These are phyloP conservation scores for Dimargaris cristalligena DNA, from an alignment of 192 early-diverging fungal species.

Conservation along the genomic window DNA sequence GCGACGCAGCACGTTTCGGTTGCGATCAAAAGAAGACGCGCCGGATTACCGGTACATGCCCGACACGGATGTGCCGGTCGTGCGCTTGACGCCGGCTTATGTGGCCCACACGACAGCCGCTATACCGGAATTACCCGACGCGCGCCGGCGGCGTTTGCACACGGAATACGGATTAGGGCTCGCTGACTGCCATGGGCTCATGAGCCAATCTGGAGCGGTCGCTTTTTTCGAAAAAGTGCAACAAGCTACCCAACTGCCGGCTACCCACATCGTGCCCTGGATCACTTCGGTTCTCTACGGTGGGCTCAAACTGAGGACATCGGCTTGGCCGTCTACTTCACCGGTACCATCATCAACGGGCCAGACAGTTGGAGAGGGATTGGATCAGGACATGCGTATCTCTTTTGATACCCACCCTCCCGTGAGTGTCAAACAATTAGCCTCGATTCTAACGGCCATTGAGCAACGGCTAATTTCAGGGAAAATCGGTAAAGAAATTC, in stretches of 20 bases:
- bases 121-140: conserved; percentile 64
- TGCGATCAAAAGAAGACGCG: conserved; percentile 69
- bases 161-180: conserved; percentile 37
- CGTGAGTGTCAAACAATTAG: conserved; percentile 36
- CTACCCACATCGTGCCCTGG: conserved; percentile 23
- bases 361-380: no score
- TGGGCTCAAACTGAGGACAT: conserved; percentile 21
- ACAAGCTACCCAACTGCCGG: conserved; percentile 17
- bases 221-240: conserved; percentile 57
- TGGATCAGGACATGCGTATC: no score
- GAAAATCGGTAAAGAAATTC: conserved; percentile 47
- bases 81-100: conserved; percentile 23
- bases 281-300: conserved; percentile 36
- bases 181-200: conserved; percentile 41
- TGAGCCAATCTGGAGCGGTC: conserved; percentile 55
- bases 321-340: conserved; percentile 16
- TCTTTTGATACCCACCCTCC: conserved; percentile 28
- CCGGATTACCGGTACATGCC: conserved; percentile 85
- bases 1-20: conserved; percentile 39
- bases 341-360: no score
- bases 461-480: conserved; percentile 35
- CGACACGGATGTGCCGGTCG: conserved; percentile 34
- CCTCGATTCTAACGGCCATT: conserved; percentile 44
- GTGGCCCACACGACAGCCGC: conserved; percentile 21
- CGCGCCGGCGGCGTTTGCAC: conserved; percentile 32